Percentiles rank a stretch among this genome's conserved stretches.
phyloP scores from a whole-genome alignment of 2,329 filamentous ascomycete genomes.

The Cladophialophora bantiana region DNA sequence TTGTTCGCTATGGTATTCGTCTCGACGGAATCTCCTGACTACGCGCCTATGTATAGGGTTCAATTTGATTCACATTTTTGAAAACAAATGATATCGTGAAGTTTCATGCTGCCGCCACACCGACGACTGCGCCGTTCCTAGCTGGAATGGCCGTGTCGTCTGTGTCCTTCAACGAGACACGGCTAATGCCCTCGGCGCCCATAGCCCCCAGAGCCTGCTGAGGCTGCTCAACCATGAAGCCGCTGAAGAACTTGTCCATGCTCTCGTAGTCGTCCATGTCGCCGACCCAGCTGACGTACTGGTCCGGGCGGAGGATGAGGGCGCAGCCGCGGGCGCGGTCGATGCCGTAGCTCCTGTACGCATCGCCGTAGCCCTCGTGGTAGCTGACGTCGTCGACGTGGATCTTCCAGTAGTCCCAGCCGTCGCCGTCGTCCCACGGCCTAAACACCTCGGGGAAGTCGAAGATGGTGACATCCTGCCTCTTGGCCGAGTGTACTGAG shows the following conservation, averaged over 20 bases:
- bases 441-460: slow-evolving; percentile 61
- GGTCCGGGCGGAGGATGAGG: slow-evolving; percentile 70
- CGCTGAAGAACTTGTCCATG: slow-evolving; percentile 37
- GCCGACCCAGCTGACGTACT: slow-evolving; percentile 60
- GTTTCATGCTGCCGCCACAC: background rate
- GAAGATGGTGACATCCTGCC: slow-evolving; percentile 58
- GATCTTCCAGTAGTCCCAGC: slow-evolving; percentile 65
- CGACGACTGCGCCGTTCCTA: background rate
- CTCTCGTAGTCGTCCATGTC: slow-evolving; percentile 35
- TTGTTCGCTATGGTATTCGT: no score
- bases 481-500: slow-evolving; percentile 64
- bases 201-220: background rate
- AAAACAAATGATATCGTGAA: no score
- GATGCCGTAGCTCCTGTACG: slow-evolving; percentile 64
- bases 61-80: no score
- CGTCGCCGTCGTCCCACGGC: slow-evolving; percentile 55
- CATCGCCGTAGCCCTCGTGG: slow-evolving; percentile 59
- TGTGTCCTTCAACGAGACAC: background rate
- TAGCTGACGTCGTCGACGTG: slow-evolving; percentile 63
- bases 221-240: slow-evolving; percentile 22
- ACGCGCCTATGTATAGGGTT: no score
- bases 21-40: no score
- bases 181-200: background rate
- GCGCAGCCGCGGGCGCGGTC: slow-evolving; percentile 62
- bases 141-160: background rate